Evolutionary conservation across 768 basidiomycete genomes (phyloP).

Genomic region (Cyclocybe cylindracea): DNA sequence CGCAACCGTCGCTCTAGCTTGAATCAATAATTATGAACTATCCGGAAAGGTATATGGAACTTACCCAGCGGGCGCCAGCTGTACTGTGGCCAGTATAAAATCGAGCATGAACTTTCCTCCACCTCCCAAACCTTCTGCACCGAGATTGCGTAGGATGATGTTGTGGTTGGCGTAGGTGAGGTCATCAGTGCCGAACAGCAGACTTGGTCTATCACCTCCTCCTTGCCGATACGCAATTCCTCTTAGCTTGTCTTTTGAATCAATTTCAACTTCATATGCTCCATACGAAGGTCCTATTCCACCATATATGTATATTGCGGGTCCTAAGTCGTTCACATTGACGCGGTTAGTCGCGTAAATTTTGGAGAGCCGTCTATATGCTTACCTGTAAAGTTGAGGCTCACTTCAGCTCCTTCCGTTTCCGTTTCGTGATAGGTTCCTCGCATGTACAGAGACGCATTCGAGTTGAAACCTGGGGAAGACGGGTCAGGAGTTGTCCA

Average conservation of each 20-base stretch:
- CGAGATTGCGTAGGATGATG: constrained; percentile 41
- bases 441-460: constrained; percentile 37
- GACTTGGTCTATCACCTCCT: constrained; percentile 28
- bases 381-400: constrained; percentile 46
- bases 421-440: constrained; percentile 46
- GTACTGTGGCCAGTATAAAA: constrained; percentile 40
- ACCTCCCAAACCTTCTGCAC: constrained; percentile 34
- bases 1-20: constrained; percentile 36
- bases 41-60: constrained; percentile 7
- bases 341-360: not conserved
- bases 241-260: constrained; percentile 22
- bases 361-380: not conserved
- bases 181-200: constrained; percentile 34
- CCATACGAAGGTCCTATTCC: constrained; percentile 42
- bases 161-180: constrained; percentile 40
- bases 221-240: constrained; percentile 31
- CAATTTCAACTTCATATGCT: constrained; percentile 41
- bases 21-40: not conserved
- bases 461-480: constrained; percentile 33
- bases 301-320: constrained; percentile 45
- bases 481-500: constrained; percentile 53
- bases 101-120: constrained; percentile 43
- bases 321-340: constrained; percentile 26
- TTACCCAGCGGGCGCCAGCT: constrained; percentile 45
- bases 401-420: constrained; percentile 33